Base-by-base conservation (phyloP, 2,329 filamentous ascomycete species). In the Aspergillus proliferans region DNA sequence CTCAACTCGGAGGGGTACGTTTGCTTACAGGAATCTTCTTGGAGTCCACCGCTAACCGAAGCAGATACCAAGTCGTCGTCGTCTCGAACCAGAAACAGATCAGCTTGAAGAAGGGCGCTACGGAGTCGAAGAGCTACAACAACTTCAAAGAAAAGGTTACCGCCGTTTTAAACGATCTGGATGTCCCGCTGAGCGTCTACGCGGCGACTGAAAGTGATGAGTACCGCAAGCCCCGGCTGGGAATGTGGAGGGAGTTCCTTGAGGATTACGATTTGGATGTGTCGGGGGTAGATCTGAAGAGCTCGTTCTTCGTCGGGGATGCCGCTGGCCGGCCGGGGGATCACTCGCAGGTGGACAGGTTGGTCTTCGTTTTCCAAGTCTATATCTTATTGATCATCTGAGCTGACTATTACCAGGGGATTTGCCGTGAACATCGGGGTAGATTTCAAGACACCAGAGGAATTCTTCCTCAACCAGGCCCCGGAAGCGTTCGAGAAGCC, bases 51-150 rank as follows among this genome's bases (percentile, higher is more conserved):
- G 5, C 41, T 21, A 54, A 42, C 7, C 30, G 18, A 33, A 18
- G 10, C 59, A 87, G 86, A 26, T 94, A 87, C 68, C 80, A 80
- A 42, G 71, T 97, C 10, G 80, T 88, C 15, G 81, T 97, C 43
- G 71, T 98, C 45, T 94, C 88, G 53, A 98, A 98, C 67, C 93
- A 98, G 69, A 91, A 79, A 45, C 89, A 87, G 12, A 76, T 98
- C 41, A 86, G 80, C 14, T 72, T 84, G n/a, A 93, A 90, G 60
- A 74, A 76, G 2, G 80, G 86, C 4, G 87, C 86, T 57, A 73
- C 71, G 26, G 78, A 84, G 59, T 83, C 83, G 51, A 84, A 84
- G 50, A 84, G 86, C 54, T 75, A 93, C 2, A 68, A 75, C 5
- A 84, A 84, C n/a, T 95, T 95, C 74, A 97, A 96, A 67, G 76